phyloP scores from a whole-genome alignment of 495 filamentous ascomycete genomes.

The Jackrogersella minutella region DNA sequence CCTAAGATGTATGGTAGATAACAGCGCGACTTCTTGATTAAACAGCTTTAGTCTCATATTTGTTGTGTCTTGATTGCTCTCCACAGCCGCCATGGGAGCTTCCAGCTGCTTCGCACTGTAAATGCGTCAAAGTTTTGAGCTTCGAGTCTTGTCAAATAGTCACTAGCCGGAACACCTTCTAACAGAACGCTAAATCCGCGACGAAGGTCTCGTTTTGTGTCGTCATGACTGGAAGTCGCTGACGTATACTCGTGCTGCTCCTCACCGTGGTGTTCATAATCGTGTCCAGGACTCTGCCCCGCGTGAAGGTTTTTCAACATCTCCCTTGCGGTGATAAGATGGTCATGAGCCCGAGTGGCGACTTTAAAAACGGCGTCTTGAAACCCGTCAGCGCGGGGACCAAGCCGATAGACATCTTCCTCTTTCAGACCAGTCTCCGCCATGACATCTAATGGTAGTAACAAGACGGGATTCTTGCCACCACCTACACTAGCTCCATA shows the following conservation, averaged over 20 bases:
- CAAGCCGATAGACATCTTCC: conserved; percentile 86
- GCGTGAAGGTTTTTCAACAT: conserved; percentile 83
- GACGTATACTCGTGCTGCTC: conserved; percentile 73
- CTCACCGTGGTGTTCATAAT: conserved; percentile 85
- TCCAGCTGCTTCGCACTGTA: conserved; percentile 80
- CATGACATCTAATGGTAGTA: conserved; percentile 91
- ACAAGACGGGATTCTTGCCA: conserved; percentile 52
- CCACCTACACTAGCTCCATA: conserved; percentile 47
- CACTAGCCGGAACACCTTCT: conserved; percentile 75
- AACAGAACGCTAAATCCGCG: conserved; percentile 79
- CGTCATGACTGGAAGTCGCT: conserved; percentile 38
- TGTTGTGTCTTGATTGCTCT: conserved; percentile 68
- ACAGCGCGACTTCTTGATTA: background rate
- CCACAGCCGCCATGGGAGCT: conserved; percentile 85
- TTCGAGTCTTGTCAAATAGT: conserved; percentile 83
- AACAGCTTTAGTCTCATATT: conserved; percentile 47
- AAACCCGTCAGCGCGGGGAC: conserved; percentile 76
- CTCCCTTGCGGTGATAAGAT: conserved; percentile 90
- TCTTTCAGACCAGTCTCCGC: conserved; percentile 78
- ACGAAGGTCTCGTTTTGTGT: conserved; percentile 59
- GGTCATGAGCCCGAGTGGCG: conserved; percentile 91
- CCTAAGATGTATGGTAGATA: background rate
- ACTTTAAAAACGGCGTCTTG: conserved; percentile 91
- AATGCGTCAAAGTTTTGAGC: conserved; percentile 80
- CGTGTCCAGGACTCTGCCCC: conserved; percentile 77